Percentiles rank a stretch among this genome's conserved stretches.
phyloP scores from a whole-genome alignment of 306 rosid species.

The Cucurbita maxima region DNA sequence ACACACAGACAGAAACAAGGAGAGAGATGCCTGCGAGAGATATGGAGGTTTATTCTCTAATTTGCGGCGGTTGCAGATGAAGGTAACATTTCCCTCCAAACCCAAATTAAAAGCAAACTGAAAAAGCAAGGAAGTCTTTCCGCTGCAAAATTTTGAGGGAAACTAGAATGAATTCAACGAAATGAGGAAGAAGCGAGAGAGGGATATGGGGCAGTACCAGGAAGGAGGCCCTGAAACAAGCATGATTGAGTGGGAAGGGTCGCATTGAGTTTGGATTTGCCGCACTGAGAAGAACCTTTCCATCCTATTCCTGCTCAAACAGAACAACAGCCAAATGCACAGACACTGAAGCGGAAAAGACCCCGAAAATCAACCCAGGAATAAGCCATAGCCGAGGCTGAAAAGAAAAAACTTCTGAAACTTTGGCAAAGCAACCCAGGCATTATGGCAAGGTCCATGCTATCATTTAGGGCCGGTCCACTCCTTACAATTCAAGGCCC shows the following conservation, averaged over 20 bases:
- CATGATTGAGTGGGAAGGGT: constrained; percentile 14
- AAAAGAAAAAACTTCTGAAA: neutral
- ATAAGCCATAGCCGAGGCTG: neutral
- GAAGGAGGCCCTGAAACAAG: constrained; percentile 91
- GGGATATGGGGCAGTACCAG: constrained; percentile 16
- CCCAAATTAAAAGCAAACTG: constrained; percentile 70
- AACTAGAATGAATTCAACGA: neutral
- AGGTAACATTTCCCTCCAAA: constrained; percentile 26
- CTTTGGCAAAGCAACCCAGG: neutral
- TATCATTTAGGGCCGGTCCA: neutral
- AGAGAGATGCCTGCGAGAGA: constrained; percentile 54
- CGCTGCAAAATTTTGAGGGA: constrained; percentile 19
- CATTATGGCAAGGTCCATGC: neutral
- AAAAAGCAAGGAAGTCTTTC: constrained; percentile 68
- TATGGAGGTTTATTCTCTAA: constrained; percentile 67
- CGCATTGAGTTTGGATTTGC: constrained; percentile 7
- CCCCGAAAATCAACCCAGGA: too few species aligned
- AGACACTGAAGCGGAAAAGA: neutral
- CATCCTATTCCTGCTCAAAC: constrained; percentile 17
- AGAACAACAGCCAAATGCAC: neutral
- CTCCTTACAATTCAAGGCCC: neutral
- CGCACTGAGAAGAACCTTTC: constrained; percentile 44
- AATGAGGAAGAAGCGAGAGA: neutral
- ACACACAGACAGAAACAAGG: neutral
- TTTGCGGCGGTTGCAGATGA: constrained; percentile 46